These are phyloP conservation scores for Candida gigantensis DNA, from an alignment of 1,139 yeast species.

Conservation along the genomic window DNA sequence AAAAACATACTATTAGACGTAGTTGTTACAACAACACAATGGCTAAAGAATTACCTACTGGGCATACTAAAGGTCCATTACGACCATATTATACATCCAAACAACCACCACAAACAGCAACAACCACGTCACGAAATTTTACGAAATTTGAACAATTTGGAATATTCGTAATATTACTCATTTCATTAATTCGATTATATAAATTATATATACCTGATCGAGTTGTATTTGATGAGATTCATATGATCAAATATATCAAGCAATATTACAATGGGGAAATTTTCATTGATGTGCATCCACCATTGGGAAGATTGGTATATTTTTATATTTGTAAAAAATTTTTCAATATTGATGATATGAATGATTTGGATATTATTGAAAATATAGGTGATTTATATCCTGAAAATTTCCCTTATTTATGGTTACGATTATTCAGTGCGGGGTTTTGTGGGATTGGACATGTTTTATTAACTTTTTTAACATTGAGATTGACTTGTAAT, in stretches of 20 bases:
- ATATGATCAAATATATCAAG: constrained; percentile 40
- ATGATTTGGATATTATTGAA: constrained; percentile 32
- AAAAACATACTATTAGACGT: no score
- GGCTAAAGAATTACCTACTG: constrained; percentile 19
- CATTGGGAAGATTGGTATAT: constrained; percentile 54
- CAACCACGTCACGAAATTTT: constrained; percentile 2
- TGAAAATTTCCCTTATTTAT: constrained; percentile 32
- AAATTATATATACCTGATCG: constrained; percentile 67
- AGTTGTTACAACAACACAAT: no score
- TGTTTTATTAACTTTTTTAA: constrained; percentile 47
- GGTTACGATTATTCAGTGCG: constrained; percentile 36
- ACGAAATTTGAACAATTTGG: constrained; percentile 22
- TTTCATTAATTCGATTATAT: constrained; percentile 46
- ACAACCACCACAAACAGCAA: constrained; percentile 8
- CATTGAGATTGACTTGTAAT: constrained; percentile 50
- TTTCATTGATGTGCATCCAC: constrained; percentile 65
- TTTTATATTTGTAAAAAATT: constrained; percentile 37
- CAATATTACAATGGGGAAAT: constrained; percentile 63
- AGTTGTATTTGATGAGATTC: constrained; percentile 93
- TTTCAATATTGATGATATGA: constrained; percentile 51
- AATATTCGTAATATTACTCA: constrained; percentile 13
- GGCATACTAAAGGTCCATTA: constrained; percentile 22
- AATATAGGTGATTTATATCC: constrained; percentile 37
- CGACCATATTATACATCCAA: constrained; percentile 14
- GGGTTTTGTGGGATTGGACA: constrained; percentile 46